Percentiles rank a stretch among this genome's conserved stretches.
Evolutionary conservation across 1,139 yeast genomes (phyloP).

Genomic region (Taphrina confusa): DNA sequence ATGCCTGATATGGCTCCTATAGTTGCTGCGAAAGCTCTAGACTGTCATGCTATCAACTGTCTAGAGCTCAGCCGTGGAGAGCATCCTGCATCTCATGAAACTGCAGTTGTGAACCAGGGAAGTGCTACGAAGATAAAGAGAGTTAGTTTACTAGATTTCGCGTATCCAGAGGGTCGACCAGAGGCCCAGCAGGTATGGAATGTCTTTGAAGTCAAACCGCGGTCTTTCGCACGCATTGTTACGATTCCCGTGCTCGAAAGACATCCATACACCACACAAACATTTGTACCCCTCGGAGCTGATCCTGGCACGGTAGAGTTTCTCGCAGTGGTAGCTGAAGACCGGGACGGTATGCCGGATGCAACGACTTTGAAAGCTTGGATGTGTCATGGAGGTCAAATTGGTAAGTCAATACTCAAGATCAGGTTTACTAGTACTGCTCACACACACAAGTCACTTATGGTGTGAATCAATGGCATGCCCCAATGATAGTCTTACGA

Average conservation of each 20-base stretch:
- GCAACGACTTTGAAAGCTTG: constrained; percentile 64
- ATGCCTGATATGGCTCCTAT: no score
- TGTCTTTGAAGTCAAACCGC: constrained; percentile 21
- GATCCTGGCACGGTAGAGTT: constrained; percentile 56
- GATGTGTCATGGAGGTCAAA: constrained; percentile 49
- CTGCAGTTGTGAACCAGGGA: constrained; percentile 24
- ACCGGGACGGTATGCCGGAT: constrained; percentile 59
- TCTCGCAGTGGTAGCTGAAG: constrained; percentile 79
- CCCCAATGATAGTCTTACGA: constrained; percentile 80
- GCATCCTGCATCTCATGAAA: background rate
- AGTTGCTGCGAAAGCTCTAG: no score
- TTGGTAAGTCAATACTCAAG: background rate
- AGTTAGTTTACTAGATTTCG: background rate
- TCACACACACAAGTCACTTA: constrained; percentile 81
- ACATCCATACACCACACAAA: constrained; percentile 88
- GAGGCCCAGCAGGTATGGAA: constrained; percentile 31
- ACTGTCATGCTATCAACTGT: constrained; percentile 1
- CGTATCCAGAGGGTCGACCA: constrained; percentile 15
- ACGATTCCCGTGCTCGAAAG: constrained; percentile 64
- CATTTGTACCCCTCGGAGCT: constrained; percentile 86
- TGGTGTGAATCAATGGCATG: constrained; percentile 78
- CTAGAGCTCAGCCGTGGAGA: background rate
- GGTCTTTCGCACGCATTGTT: background rate
- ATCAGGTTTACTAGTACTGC: no score
- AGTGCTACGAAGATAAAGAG: constrained; percentile 19